These are phyloP conservation scores for Coemansia sp. DNA, from an alignment of 192 early-diverging fungal genomes.

Conservation along the genomic window DNA sequence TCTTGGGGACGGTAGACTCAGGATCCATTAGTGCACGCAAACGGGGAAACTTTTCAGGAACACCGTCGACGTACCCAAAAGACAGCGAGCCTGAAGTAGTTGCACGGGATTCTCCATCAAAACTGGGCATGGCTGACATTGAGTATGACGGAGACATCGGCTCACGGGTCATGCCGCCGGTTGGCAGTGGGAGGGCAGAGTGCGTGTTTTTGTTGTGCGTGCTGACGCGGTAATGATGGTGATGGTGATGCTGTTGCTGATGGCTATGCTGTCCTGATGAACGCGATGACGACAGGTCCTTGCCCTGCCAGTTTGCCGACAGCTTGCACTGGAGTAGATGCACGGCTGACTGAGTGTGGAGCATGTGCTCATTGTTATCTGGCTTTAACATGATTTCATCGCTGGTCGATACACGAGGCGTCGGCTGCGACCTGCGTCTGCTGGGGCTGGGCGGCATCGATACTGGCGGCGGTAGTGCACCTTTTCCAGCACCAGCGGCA, in stretches of 20 bases:
- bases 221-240: neutral
- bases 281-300: neutral
- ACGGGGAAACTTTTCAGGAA: slow-evolving; percentile 13
- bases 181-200: slow-evolving; percentile 21
- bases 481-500: neutral
- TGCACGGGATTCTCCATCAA: neutral
- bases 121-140: neutral
- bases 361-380: neutral
- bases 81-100: neutral
- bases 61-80: slow-evolving; percentile 8
- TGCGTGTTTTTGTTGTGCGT: neutral
- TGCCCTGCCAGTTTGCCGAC: slow-evolving; percentile 5
- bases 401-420: neutral
- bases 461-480: neutral
- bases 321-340: slow-evolving; percentile 16
- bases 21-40: slow-evolving; percentile 12
- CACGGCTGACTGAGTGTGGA: slow-evolving; percentile 5
- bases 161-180: slow-evolving; percentile 7
- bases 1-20: slow-evolving; percentile 15
- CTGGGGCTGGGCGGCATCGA: slow-evolving; percentile 5
- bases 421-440: neutral
- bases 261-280: neutral
- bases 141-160: slow-evolving; percentile 1
- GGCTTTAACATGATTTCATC: neutral
- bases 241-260: neutral